phyloP scores from a whole-genome alignment of 2,329 filamentous ascomycete genomes.

The Colletotrichum echinochloae region DNA sequence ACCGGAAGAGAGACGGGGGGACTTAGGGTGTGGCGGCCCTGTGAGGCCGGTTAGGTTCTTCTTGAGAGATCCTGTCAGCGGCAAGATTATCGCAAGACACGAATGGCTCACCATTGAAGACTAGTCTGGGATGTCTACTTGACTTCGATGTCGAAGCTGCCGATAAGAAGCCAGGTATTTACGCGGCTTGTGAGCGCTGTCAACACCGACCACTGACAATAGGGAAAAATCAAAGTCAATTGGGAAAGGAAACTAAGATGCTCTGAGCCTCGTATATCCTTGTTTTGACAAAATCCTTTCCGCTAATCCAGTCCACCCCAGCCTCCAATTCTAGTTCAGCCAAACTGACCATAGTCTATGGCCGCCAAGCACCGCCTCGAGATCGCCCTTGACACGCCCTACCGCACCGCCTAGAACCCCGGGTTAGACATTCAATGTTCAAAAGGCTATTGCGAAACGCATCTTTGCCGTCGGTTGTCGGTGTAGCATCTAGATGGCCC shows the following conservation, averaged over 20 bases:
- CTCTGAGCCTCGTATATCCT: not conserved
- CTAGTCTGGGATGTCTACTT: not conserved
- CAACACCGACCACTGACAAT: not conserved
- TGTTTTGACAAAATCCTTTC: not conserved
- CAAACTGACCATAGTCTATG: not conserved
- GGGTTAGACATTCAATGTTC: too few species aligned
- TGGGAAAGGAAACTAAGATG: not conserved
- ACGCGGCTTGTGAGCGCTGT: not conserved
- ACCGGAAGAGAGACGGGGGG: not conserved
- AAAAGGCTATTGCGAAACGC: too few species aligned
- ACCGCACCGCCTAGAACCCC: not conserved
- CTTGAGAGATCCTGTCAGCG: not conserved
- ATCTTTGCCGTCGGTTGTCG: not conserved
- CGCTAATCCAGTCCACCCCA: not conserved
- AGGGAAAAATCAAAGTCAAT: not conserved
- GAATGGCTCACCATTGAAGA: not conserved
- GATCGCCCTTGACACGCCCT: not conserved
- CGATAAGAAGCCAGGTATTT: not conserved
- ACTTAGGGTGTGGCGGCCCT: too few species aligned
- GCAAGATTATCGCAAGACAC: not conserved
- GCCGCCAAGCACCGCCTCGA: not conserved
- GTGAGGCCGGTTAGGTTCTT: not conserved
- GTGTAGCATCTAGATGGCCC: not conserved
- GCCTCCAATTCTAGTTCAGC: not conserved
- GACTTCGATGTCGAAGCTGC: not conserved